Evolutionary conservation across 306 rosid genomes (phyloP), one percentile per base, ranked within the genome.

Genomic region (Ceratonia siliqua): DNA sequence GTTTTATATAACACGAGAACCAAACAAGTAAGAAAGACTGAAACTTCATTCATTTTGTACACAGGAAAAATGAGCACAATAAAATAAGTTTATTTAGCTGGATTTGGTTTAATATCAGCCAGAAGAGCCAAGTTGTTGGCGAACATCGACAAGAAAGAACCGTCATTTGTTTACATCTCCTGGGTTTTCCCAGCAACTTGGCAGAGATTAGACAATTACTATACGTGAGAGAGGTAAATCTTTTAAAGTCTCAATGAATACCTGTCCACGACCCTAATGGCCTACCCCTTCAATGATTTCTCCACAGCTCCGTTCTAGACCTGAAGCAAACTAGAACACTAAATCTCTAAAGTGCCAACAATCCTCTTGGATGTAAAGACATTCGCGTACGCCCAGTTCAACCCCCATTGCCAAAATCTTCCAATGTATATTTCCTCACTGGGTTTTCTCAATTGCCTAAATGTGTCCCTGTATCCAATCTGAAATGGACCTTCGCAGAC

Each of bases 341-440:
- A 76, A 90, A 89, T 86, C 89, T 82, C 79, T 46, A 45, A 35
- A 28, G 22, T 72, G 8, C 59, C 74, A 69, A 77, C 72, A 45
- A 74, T 14, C 78, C 70, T 73, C 46, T 79, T 18, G 52, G 42
- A 62, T 52, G 66, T 61, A 68, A 74, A 73, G 50, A 48, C 78
- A 66, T 76, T 52, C 6, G 15, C 62, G 13, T 48, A 43, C n/a
- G 9, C 72, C 66, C 70, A 77, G 72, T 69, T 61, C 75, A 66
- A 55, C 55, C 61, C 61, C 76, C 85, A 74, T 74, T 68, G 68
- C 52, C 45, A 39, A 72, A 75, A 75, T 45, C 62, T 41, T 50
- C 55, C 24, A 50, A 71, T 15, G 28, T 28, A 20, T 30, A 22
- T 45, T 62, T 68, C 46, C 33, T 62, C 57, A 39, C 77, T 46